Percentiles rank a stretch among this genome's conserved stretches.
phyloP scores from a whole-genome alignment of 805 yeast genomes.

The Torulaspora maleeae region DNA sequence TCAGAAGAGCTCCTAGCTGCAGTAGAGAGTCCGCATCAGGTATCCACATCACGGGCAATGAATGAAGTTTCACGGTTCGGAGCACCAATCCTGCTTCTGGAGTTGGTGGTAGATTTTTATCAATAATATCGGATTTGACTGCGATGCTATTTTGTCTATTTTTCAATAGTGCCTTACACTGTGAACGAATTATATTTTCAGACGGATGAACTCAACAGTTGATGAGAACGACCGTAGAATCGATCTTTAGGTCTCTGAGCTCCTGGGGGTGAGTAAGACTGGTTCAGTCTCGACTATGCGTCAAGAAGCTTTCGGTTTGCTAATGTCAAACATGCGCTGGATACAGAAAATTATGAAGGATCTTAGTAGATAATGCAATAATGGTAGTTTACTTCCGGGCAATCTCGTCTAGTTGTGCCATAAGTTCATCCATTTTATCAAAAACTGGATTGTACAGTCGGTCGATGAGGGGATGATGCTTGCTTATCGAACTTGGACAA shows the following conservation, averaged over 20 bases:
- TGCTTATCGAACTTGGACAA: constrained; percentile 1
- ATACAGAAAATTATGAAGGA: background rate
- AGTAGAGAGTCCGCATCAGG: constrained; percentile 59
- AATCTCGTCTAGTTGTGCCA: constrained; percentile 26
- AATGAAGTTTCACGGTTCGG: background rate
- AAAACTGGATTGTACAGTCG: constrained; percentile 56
- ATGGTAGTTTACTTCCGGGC: constrained; percentile 6
- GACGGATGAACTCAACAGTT: too few relatives aligned
- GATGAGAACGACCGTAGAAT: too few relatives aligned
- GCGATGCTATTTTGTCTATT: background rate
- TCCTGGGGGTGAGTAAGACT: too few relatives aligned
- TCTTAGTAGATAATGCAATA: constrained; percentile 3
- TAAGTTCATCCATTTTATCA: constrained; percentile 40
- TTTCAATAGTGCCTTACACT: background rate
- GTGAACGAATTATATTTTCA: background rate
- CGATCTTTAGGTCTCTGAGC: too few relatives aligned
- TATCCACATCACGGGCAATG: constrained; percentile 47
- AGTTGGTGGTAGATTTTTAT: background rate
- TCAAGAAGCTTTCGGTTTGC: background rate
- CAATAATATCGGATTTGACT: background rate
- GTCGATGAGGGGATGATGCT: constrained; percentile 45
- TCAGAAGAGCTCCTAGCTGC: constrained; percentile 62
- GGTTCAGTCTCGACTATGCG: background rate
- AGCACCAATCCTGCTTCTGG: background rate
- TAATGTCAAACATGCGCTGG: background rate